A percentile compares a stretch with the other conserved stretches of the same genome.
These are phyloP conservation scores for Xylaria sp. DNA, from an alignment of 2,329 filamentous ascomycete species.

Conservation along the genomic window DNA sequence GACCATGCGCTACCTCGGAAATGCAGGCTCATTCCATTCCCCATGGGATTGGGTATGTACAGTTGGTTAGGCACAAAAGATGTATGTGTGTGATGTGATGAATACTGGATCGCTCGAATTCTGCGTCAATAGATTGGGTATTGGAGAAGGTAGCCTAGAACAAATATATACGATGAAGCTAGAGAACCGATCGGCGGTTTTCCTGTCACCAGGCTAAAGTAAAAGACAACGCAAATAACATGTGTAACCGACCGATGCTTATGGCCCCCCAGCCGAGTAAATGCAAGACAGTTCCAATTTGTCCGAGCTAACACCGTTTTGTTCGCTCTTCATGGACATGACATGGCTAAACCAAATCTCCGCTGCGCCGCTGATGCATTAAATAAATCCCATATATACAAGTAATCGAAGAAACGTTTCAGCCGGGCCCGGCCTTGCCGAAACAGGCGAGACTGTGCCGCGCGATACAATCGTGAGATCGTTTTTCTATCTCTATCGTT, in stretches of 20 bases:
- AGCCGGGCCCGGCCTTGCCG: neutral
- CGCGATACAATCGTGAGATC: conserved; percentile 4
- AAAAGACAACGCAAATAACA: conserved; percentile 21
- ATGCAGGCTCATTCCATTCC: conserved; percentile 17
- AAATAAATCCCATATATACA: conserved; percentile 34
- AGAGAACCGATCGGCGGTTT: conserved; percentile 23
- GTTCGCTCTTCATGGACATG: conserved; percentile 24
- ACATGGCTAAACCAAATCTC: conserved; percentile 13
- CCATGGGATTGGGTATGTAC: conserved; percentile 1
- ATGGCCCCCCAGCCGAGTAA: conserved; percentile 29
- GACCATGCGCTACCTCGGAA: conserved; percentile 17
- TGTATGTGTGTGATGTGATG: neutral
- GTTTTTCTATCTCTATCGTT: neutral
- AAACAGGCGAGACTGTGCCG: neutral
- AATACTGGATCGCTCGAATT: neutral
- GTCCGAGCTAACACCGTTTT: conserved; percentile 30
- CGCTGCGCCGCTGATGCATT: conserved; percentile 33
- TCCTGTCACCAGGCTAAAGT: conserved; percentile 33
- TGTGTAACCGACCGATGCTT: conserved; percentile 29
- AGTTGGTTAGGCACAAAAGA: conserved; percentile 6
- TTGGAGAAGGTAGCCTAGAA: conserved; percentile 25
- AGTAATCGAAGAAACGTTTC: conserved; percentile 19
- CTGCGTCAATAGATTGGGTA: conserved; percentile 18
- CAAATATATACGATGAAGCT: conserved; percentile 27
- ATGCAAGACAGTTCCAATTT: conserved; percentile 32